Base-by-base conservation (phyloP, 2,329 filamentous ascomycete genomes). In the Colletotrichum karsti region DNA sequence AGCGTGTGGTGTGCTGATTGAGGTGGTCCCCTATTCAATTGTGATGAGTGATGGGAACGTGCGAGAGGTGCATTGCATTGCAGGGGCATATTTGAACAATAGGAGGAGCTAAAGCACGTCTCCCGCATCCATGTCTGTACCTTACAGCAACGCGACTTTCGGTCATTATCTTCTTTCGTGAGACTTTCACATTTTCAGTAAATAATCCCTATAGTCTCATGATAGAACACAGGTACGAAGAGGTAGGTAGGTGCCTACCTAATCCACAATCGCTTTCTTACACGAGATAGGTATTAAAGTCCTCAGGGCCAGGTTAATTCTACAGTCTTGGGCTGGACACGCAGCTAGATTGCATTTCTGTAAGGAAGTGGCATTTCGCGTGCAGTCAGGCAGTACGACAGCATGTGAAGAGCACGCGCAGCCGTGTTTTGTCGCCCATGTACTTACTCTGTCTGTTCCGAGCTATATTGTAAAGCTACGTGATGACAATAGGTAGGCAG, bases 21-120 rank as follows among this genome's bases (percentile, higher is more conserved):
- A n/a, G n/a, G n/a, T 50, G 30, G 59, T 62, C 48, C 59, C 59
- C 48, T 55, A 62, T 55, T 28, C 26, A n/a, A n/a, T n/a, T n/a
- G n/a, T 9, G 12, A 20, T 15, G 24, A 41, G 30, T 55, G n/a
- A n/a, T n/a, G n/a, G n/a, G 33, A 55, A 55, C 13, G 26, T 50
- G 35, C 22, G 10, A 20, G 42, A 46, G 42, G 42, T 46, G 42
- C 18, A 44, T 20, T 20, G 18, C 41, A 13, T 44, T 55, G 30
- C 51, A 26, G 33, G 30, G 51, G 30, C 3, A 30, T 15, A 12
- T 30, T 50, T 8, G 24, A 50, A 50, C 15, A 55, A 18, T 26
- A 26, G 26, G 26, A 26, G 46, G 24, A 61, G 48, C 58, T 20
- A 51, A 39, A 22, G 15, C 33, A 20, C 30, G n/a, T n/a, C 33